These are phyloP conservation scores for Toxicodendron radicans DNA, from an alignment of 345 rosid species.

Conservation along the genomic window DNA sequence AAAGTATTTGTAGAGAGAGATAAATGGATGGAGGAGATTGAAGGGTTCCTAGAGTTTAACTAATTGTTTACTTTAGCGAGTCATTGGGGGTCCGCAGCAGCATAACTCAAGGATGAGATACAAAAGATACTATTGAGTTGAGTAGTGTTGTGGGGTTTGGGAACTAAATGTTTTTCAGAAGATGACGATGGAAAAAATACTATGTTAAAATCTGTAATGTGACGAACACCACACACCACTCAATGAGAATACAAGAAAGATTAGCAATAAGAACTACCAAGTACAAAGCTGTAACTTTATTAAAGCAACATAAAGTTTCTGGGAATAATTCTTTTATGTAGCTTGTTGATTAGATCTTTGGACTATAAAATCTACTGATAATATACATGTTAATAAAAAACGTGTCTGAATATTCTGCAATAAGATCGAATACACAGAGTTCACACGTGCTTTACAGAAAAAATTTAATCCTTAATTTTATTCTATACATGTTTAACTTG, in stretches of 20 bases:
- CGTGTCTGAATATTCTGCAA: constrained; percentile 10
- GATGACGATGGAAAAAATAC: not conserved
- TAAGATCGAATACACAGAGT: not conserved
- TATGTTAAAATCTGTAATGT: not conserved
- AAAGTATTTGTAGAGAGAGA: not conserved
- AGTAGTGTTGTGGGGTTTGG: not conserved
- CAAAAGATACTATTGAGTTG: not conserved
- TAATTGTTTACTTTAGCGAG: constrained; percentile 3
- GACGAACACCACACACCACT: not conserved
- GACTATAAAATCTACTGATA: not conserved
- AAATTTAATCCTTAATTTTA: not conserved
- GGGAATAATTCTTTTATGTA: not conserved
- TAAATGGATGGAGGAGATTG: constrained; percentile 18
- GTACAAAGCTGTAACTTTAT: not conserved
- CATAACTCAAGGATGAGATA: not conserved
- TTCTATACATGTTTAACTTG: not conserved
- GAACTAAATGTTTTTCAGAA: not conserved
- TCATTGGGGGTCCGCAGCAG: not conserved
- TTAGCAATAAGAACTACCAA: not conserved
- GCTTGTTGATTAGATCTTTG: not conserved
- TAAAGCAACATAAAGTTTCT: not conserved
- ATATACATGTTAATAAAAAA: too few relatives aligned
- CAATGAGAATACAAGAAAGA: not conserved
- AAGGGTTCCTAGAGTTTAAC: not conserved
- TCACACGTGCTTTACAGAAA: not conserved